A percentile compares a stretch with the other conserved stretches of the same genome.
Conservation (phyloP, 495 filamentous ascomycete species). For the Hypoxylon cercidicola region DNA sequence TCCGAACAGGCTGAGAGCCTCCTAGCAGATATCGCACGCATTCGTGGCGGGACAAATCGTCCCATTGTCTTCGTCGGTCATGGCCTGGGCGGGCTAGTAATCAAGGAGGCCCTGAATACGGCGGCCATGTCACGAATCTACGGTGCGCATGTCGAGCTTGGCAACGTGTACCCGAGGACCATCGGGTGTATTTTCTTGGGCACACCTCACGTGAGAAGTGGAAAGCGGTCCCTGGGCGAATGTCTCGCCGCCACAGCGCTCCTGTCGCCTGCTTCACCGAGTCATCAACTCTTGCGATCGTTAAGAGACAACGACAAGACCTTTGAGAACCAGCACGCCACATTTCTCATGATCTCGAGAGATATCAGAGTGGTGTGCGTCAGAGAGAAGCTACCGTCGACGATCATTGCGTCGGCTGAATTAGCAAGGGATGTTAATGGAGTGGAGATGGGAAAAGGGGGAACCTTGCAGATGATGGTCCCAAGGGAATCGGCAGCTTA, state of each 20-base stretch:
- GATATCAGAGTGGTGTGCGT: constrained; percentile 47
- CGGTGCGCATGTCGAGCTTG: constrained; percentile 45
- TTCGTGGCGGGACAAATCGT: constrained; percentile 40
- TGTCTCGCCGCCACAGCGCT: constrained; percentile 43
- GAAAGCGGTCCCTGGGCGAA: constrained; percentile 43
- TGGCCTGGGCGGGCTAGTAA: constrained; percentile 49
- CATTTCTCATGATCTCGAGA: constrained; percentile 44
- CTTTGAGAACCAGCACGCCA: constrained; percentile 42
- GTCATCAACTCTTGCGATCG: constrained; percentile 28
- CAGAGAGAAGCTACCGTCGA: constrained; percentile 43
- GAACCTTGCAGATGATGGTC: constrained; percentile 45
- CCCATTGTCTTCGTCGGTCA: constrained; percentile 54
- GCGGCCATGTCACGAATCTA: constrained; percentile 47
- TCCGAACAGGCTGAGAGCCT: constrained; percentile 43
- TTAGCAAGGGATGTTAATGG: constrained; percentile 31
- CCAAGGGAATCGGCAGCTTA: constrained; percentile 44
- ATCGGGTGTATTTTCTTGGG: constrained; percentile 53
- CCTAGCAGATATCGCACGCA: constrained; percentile 38
- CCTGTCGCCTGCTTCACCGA: constrained; percentile 35
- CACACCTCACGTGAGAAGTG: constrained; percentile 50
- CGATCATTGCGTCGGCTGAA: constrained; percentile 38
- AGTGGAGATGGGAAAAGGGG: constrained; percentile 42
- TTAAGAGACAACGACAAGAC: constrained; percentile 36
- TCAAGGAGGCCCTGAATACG: constrained; percentile 50
- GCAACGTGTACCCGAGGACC: constrained; percentile 46